Percentiles rank a stretch among this genome's conserved stretches.
Conservation (phyloP, 1,284 basidiomycete species). For the Entoloma clypeatum region DNA sequence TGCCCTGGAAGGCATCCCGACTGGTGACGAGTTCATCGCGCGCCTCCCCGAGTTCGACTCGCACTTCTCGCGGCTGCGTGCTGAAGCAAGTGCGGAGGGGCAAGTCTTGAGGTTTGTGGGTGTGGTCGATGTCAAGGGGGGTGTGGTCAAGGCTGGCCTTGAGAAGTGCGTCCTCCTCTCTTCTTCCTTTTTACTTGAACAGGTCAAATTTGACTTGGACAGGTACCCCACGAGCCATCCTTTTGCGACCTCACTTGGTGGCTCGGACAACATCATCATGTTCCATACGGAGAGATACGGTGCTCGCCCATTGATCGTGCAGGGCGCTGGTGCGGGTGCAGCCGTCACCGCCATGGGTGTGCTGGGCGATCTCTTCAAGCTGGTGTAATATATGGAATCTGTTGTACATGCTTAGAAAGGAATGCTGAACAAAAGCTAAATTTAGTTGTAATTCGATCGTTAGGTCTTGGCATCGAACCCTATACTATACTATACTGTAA, state of each 20-base stretch:
- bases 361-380: slow-evolving; percentile 73
- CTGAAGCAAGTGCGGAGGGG: slow-evolving; percentile 73
- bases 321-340: slow-evolving; percentile 94
- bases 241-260: slow-evolving; percentile 92
- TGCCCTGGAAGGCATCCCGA: slow-evolving; percentile 61
- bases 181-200: background rate
- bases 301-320: slow-evolving; percentile 83
- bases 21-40: slow-evolving; percentile 80
- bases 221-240: slow-evolving; percentile 89
- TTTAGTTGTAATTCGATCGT: background rate
- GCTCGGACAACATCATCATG: slow-evolving; percentile 97
- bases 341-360: slow-evolving; percentile 99
- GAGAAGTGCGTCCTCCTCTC: slow-evolving; percentile 57
- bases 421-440: background rate
- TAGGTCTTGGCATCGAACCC: background rate
- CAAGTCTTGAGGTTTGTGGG: slow-evolving; percentile 93
- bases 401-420: background rate
- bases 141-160: slow-evolving; percentile 81
- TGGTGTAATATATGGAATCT: slow-evolving; percentile 30
- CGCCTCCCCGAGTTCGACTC: slow-evolving; percentile 83
- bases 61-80: slow-evolving; percentile 73
- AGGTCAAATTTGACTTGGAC: slow-evolving; percentile 3
- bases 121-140: slow-evolving; percentile 79
- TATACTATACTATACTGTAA: background rate
- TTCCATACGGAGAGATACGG: slow-evolving; percentile 93